Evolutionary conservation across 148 eudicot species (phyloP), one percentile per base, ranked within the genome.

Genomic region (Persicaria tinctoria): DNA sequence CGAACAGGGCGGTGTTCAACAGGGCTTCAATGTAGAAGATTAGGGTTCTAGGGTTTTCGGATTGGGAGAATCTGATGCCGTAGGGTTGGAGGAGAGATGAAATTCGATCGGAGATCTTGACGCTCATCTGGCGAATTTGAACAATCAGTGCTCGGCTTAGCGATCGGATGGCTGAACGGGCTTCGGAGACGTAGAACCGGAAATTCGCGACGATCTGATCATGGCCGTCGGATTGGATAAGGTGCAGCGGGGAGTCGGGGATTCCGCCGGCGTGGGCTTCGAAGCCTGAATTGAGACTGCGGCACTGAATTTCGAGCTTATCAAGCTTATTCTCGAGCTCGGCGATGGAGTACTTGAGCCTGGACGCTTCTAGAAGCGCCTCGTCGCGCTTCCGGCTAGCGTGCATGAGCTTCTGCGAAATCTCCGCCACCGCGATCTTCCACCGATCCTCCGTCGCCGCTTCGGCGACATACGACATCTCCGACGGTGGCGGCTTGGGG

Each of bases 311-410:
- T 70, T 95, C 97, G 4, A 95, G 83, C 48, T 87, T 89, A 70
- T 87, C 85, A 1, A 95, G 89, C 75, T 95, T 92, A 57, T 85
- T 89, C 82, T 95, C 97, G 5, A 95, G 89, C 60, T 95, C 96
- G 11, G 85, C 71, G 83, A 95, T 86, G 76, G 97, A 84, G 78
- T 83, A 78, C 41, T 89, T 95, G 13, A 95, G 77, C 46, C 86
- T 89, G 2, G 92, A 89, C 38, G 92, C 88, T 77, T 95, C 98
- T 0, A 82, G 77, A 62, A 90, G 59, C 38, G 97, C 97, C 66
- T 95, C 98, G 50, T 95, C 98, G 0, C 98, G 72, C 76, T 86
- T 87, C 56, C 86, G 77, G 0, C 83, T 86, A 5, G 93, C 92
- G 3, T 86, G 87, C 0, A 90, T 73, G 2, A 95, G 88, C 54